Percentiles rank a stretch among this genome's conserved stretches.
Evolutionary conservation across 257 asterid species (phyloP).

Genomic region (Plantago major): DNA sequence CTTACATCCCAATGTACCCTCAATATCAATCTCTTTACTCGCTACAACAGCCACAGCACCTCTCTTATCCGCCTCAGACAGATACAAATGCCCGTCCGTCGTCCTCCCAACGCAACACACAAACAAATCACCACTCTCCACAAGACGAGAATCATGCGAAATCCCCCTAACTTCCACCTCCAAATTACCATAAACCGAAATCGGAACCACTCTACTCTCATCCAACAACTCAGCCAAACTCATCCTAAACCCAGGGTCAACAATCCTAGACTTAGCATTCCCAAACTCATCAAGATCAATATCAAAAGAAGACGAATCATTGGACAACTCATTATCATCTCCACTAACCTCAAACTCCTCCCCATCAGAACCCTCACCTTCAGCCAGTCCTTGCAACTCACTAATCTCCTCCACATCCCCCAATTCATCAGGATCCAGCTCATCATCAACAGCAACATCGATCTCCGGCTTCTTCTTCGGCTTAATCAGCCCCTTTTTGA

Average conservation of each 20-base stretch:
- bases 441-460: conserved; percentile 54
- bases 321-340: conserved; percentile 40
- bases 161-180: conserved; percentile 75
- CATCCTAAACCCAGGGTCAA: conserved; percentile 78
- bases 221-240: conserved; percentile 87
- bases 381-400: conserved; percentile 63
- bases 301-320: conserved; percentile 48
- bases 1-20: conserved; percentile 77
- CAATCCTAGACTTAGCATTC: conserved; percentile 54
- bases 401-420: conserved; percentile 84
- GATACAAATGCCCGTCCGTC: conserved; percentile 64
- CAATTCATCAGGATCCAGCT: conserved; percentile 83
- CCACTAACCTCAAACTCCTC: conserved; percentile 57
- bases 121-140: conserved; percentile 81
- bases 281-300: conserved; percentile 78
- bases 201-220: conserved; percentile 82
- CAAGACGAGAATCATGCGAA: conserved; percentile 85
- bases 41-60: conserved; percentile 96
- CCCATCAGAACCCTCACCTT: conserved; percentile 41
- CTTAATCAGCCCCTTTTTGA: conserved; percentile 70
- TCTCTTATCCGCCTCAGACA: conserved; percentile 90
- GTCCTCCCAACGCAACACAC: conserved; percentile 74
- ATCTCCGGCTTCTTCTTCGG: conserved; percentile 33
- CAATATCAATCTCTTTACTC: conserved; percentile 80
- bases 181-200: conserved; percentile 71